These are phyloP conservation scores for Fusarium foetens DNA, from an alignment of 2,329 filamentous ascomycete genomes.

Conservation along the genomic window DNA sequence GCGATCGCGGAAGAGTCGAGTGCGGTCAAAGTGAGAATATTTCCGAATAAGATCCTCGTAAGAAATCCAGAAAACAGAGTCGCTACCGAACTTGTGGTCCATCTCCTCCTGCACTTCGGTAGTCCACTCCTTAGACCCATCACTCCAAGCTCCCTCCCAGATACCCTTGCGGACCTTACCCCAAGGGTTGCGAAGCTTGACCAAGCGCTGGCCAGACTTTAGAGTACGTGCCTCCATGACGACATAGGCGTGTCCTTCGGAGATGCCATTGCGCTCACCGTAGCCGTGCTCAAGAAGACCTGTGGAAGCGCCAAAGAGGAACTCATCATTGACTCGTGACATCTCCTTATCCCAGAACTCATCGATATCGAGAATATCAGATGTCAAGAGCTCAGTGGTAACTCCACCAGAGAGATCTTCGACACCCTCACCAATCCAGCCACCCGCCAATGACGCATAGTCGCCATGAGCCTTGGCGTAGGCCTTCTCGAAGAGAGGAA, in stretches of 20 bases:
- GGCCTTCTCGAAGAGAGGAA: slow-evolving; percentile 82
- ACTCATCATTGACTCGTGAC: slow-evolving; percentile 81
- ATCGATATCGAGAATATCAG: slow-evolving; percentile 80
- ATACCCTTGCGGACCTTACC: slow-evolving; percentile 66
- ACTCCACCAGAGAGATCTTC: slow-evolving; percentile 75
- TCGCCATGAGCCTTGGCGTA: slow-evolving; percentile 88
- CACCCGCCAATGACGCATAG: slow-evolving; percentile 75
- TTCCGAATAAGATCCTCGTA: slow-evolving; percentile 71
- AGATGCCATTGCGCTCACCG: slow-evolving; percentile 67
- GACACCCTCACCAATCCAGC: slow-evolving; percentile 72
- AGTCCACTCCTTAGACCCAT: slow-evolving; percentile 71
- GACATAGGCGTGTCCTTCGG: slow-evolving; percentile 68
- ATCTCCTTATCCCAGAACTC: slow-evolving; percentile 87
- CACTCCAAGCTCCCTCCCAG: slow-evolving; percentile 70
- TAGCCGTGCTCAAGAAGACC: slow-evolving; percentile 72
- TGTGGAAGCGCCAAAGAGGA: slow-evolving; percentile 77
- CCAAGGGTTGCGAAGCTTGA: slow-evolving; percentile 71
- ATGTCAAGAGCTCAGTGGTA: slow-evolving; percentile 73
- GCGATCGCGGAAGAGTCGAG: slow-evolving; percentile 66
- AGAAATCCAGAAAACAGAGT: slow-evolving; percentile 72
- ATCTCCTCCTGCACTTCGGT: slow-evolving; percentile 67
- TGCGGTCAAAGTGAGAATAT: slow-evolving; percentile 70
- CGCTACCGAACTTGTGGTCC: slow-evolving; percentile 67
- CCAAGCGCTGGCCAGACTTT: slow-evolving; percentile 63
- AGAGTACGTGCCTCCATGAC: slow-evolving; percentile 67